Conservation (phyloP, 345 rosid species). For the Dipteronia dyeriana region DNA sequence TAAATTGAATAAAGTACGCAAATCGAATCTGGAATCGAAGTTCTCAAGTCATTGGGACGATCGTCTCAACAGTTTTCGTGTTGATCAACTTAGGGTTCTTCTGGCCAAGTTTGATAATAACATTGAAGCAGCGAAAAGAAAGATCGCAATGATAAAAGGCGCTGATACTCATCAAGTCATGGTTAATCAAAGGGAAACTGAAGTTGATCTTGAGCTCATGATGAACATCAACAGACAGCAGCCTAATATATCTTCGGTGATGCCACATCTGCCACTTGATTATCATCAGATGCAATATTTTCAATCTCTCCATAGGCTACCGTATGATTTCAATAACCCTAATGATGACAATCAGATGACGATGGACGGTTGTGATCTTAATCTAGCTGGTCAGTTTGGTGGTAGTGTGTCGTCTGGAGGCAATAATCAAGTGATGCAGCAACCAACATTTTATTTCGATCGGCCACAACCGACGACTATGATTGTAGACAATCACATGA, state of each 20-base stretch:
- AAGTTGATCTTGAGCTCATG: not conserved
- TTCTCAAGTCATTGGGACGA: slow-evolving; percentile 9
- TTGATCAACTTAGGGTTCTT: slow-evolving; percentile 9
- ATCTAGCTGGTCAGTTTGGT: too few species aligned
- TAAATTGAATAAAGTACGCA: not conserved
- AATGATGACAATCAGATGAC: not conserved
- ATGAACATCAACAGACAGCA: not conserved
- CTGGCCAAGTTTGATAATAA: not conserved
- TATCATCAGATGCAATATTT: not conserved
- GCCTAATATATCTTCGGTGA: not conserved
- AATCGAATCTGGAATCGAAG: slow-evolving; percentile 12
- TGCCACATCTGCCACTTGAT: not conserved
- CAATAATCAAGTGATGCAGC: not conserved
- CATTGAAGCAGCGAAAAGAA: slow-evolving; percentile 12
- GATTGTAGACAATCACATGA: too few species aligned
- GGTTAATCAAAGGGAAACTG: not conserved
- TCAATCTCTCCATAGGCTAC: not conserved
- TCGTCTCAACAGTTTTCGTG: not conserved
- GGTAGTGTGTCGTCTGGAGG: too few species aligned
- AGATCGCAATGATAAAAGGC: not conserved
- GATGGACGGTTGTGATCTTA: not conserved
- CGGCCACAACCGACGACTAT: not conserved
- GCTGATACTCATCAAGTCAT: not conserved
- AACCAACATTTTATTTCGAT: not conserved
- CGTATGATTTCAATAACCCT: not conserved